These are phyloP conservation scores for Tubosaeta brunneosetosa DNA, from an alignment of 768 basidiomycete genomes.

Conservation along the genomic window DNA sequence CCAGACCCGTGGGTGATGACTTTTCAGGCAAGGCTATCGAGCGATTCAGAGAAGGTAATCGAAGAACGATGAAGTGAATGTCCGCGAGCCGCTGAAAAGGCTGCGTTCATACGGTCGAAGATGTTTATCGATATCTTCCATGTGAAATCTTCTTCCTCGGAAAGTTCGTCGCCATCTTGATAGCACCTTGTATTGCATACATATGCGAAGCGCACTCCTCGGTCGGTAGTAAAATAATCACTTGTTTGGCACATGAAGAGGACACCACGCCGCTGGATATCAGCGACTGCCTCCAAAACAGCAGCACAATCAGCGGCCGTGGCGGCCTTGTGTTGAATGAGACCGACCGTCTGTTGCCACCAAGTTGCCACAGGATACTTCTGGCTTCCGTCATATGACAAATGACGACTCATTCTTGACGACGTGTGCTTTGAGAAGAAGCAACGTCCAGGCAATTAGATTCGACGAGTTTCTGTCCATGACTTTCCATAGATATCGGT, in stretches of 20 bases:
- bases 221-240: conserved; percentile 27
- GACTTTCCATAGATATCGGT: conserved; percentile 21
- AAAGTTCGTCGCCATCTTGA: conserved; percentile 22
- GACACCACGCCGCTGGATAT: conserved; percentile 30
- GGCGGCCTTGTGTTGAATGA: conserved; percentile 19
- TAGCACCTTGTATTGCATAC: conserved; percentile 16
- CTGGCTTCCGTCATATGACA: conserved; percentile 31
- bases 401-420: conserved; percentile 24
- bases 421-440: conserved; percentile 30
- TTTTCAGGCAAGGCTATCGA: conserved; percentile 15
- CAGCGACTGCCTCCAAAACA: conserved; percentile 28
- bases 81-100: background rate
- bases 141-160: conserved; percentile 9
- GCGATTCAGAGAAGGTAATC: conserved; percentile 22
- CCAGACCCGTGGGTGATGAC: conserved; percentile 20
- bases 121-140: conserved; percentile 20
- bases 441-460: conserved; percentile 27
- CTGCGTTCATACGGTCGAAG: conserved; percentile 13
- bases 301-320: conserved; percentile 23
- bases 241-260: conserved; percentile 10
- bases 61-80: conserved; percentile 10
- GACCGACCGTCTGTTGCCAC: no score
- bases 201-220: conserved; percentile 26
- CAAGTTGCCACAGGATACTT: no score
- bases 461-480: conserved; percentile 28